Evolutionary conservation across 2,329 filamentous ascomycete species (phyloP).

Genomic region (Cordyceps militaris): DNA sequence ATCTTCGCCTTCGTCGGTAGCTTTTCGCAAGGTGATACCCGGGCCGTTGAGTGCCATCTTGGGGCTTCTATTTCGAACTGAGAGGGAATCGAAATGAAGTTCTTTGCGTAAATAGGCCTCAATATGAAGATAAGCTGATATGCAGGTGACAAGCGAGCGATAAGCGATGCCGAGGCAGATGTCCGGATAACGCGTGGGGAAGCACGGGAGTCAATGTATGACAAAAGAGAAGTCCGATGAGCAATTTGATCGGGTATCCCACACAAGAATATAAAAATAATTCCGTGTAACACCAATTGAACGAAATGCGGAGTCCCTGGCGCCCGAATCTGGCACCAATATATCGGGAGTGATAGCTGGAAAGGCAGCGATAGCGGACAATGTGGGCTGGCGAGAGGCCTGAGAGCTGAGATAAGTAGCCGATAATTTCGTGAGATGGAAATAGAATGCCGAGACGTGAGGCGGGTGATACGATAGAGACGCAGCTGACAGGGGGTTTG

Average conservation of each 20-base stretch:
- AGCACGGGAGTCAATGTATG: not conserved
- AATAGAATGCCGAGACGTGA: not conserved
- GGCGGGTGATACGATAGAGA: constrained; percentile 3
- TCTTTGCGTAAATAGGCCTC: not conserved
- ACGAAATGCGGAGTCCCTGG: not conserved
- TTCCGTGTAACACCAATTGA: not conserved
- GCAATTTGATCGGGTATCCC: no score
- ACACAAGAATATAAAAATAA: not conserved
- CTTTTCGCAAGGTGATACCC: not conserved
- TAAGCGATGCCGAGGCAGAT: constrained; percentile 1
- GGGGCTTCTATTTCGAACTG: not conserved
- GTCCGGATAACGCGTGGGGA: not conserved
- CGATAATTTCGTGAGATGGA: constrained; percentile 3
- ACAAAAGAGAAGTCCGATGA: not conserved
- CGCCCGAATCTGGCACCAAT: not conserved
- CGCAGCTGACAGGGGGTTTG: constrained; percentile 9
- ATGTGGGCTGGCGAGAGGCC: not conserved
- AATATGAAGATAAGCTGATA: not conserved
- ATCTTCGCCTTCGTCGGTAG: constrained; percentile 7
- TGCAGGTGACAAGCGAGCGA: not conserved
- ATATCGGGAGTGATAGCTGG: not conserved
- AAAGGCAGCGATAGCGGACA: not conserved
- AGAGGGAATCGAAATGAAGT: not conserved
- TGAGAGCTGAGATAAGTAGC: not conserved
- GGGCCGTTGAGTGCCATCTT: constrained; percentile 7